Base-by-base conservation (phyloP, 2,329 filamentous ascomycete genomes). In the Botrytis byssoidea region DNA sequence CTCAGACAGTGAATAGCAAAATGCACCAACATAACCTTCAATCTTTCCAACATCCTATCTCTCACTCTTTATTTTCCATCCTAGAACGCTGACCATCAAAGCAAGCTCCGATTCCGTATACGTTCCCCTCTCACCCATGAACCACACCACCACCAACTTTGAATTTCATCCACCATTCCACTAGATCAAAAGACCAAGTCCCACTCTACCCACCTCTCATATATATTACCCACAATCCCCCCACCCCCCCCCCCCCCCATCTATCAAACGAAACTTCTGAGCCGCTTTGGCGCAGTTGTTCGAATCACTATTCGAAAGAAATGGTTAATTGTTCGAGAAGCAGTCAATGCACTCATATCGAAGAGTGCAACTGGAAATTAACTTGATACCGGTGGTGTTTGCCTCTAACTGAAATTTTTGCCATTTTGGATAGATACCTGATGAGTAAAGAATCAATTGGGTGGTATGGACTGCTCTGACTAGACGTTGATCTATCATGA, bases 1-100 rank as follows among this genome's bases (percentile, higher is more conserved):
- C 35, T 51, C 22, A 86, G 71, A 82, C 83, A n/a, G 77, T 85
- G 3, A 83, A 88, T 44, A 85, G 84, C 20, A 85, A 84, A 74
- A 81, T 85, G 48, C 81, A 83, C 42, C 85, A 88, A n/a, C 72
- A 86, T 55, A 81, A 42, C 51, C 37, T 32, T 72, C 83, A 22
- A 22, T 61, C 32, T n/a, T 32, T 57, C 48, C 8, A 40, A 57
- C 29, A 42, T 42, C 32, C 29, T 44, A 9, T 44, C 32, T 63
- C 9, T 12, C 44, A 42, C 16, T 40, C 37, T 14, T 12, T 12
- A 46, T 37, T 37, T 9, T 9, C 42, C 12, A 37, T 25, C 70
- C 83, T 57, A 59, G 8, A 35, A 32, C 51, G 32, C 46, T 32
- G 12, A 44, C 35, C 37, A 37, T 44, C 20, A 37, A 37, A 37